Conservation (phyloP, 768 basidiomycete genomes). For the Xerocomellus amylosporus region DNA sequence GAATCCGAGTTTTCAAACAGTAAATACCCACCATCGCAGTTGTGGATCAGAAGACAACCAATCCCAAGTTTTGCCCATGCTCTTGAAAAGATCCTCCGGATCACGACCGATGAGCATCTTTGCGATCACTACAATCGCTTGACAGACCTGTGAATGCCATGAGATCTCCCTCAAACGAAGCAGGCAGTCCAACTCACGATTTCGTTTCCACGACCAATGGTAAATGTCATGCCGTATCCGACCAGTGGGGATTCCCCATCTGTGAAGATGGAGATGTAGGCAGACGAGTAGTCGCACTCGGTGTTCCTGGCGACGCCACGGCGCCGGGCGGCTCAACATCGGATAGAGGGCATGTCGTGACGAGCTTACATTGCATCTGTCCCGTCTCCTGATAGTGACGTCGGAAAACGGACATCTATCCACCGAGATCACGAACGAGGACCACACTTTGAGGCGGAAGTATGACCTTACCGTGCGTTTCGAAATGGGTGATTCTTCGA, state of each 20-base stretch:
- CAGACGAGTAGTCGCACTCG: slow-evolving; percentile 94
- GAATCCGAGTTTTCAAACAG: neutral
- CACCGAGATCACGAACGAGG: neutral
- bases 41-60: slow-evolving; percentile 86
- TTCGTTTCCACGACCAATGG: slow-evolving; percentile 92
- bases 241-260: slow-evolving; percentile 60
- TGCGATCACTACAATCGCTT: slow-evolving; percentile 76
- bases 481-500: slow-evolving; percentile 51
- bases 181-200: slow-evolving; percentile 49
- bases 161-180: neutral
- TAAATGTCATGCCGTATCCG: slow-evolving; percentile 95
- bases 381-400: slow-evolving; percentile 86
- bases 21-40: slow-evolving; percentile 65
- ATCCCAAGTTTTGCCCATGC: slow-evolving; percentile 93
- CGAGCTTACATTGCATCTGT: slow-evolving; percentile 81
- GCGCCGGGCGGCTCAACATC: neutral
- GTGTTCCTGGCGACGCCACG: slow-evolving; percentile 64
- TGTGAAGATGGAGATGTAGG: slow-evolving; percentile 79
- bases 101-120: slow-evolving; percentile 80
- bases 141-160: slow-evolving; percentile 58
- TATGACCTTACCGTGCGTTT: slow-evolving; percentile 51
- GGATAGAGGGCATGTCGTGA: neutral
- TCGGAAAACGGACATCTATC: slow-evolving; percentile 88
- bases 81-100: slow-evolving; percentile 74
- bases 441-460: neutral